These are phyloP conservation scores for Candida ponderosae DNA, from an alignment of 805 yeast species.

Conservation along the genomic window DNA sequence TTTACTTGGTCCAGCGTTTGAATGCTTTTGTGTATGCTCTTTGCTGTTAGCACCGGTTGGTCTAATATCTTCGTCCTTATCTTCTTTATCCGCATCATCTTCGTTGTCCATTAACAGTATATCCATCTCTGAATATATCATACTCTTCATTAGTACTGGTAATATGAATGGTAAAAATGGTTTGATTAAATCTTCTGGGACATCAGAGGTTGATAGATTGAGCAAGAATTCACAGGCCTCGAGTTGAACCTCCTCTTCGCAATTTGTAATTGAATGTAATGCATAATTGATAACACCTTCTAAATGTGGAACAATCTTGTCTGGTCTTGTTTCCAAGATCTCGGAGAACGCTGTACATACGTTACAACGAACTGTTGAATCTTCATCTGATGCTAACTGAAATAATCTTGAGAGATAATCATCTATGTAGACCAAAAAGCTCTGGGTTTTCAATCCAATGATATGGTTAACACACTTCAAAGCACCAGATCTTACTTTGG, in stretches of 20 bases:
- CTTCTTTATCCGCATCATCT: conserved; percentile 73
- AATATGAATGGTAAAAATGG: conserved; percentile 56
- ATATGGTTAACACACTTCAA: conserved; percentile 73
- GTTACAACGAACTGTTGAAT: conserved; percentile 56
- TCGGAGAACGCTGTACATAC: conserved; percentile 70
- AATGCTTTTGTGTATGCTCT: conserved; percentile 22
- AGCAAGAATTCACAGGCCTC: conserved; percentile 92
- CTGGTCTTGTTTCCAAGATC: conserved; percentile 72
- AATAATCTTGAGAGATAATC: conserved; percentile 58
- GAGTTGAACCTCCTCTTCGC: conserved; percentile 68
- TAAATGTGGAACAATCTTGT: conserved; percentile 69
- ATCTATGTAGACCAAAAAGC: conserved; percentile 58
- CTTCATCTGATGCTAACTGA: conserved; percentile 54
- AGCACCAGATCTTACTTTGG: conserved; percentile 51
- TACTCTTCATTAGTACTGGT: conserved; percentile 71
- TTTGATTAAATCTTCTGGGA: conserved; percentile 44
- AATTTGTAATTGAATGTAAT: conserved; percentile 62
- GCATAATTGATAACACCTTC: conserved; percentile 83
- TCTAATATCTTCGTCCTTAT: conserved; percentile 78
- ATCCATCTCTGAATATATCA: conserved; percentile 86
- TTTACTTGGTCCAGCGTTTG: conserved; percentile 19
- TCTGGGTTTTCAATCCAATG: conserved; percentile 60
- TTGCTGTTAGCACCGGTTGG: conserved; percentile 73
- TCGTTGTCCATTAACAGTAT: conserved; percentile 59
- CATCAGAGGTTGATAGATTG: conserved; percentile 55